Conservation (phyloP, 768 basidiomycete genomes). For the Hydnomerulius pinastri region DNA sequence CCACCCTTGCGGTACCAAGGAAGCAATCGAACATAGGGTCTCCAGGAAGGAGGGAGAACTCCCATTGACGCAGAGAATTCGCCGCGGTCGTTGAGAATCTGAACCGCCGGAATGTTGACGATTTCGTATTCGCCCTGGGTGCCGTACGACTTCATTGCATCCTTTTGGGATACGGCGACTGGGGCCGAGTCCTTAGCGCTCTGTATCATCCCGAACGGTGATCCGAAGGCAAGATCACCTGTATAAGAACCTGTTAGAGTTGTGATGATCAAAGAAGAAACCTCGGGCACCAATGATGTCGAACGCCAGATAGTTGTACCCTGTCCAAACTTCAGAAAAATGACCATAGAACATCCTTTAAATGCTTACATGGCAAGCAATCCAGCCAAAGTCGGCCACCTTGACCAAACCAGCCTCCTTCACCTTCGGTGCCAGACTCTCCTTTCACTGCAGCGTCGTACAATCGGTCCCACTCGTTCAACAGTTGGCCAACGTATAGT, state of each 20-base stretch:
- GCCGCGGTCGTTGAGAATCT: constrained; percentile 86
- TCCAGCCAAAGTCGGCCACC: constrained; percentile 73
- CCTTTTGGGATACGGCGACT: constrained; percentile 58
- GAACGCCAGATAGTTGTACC: constrained; percentile 67
- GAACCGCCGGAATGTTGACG: constrained; percentile 71
- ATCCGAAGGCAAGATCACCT: constrained; percentile 80
- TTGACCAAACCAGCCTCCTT: constrained; percentile 58
- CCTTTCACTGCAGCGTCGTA: constrained; percentile 57
- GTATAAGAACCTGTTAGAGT: neutral
- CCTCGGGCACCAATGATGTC: constrained; percentile 65
- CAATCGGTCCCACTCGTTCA: constrained; percentile 77
- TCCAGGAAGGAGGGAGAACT: constrained; percentile 69
- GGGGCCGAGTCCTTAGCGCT: constrained; percentile 72
- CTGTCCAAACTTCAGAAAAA: constrained; percentile 20
- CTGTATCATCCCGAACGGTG: constrained; percentile 86
- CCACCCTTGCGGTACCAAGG: constrained; percentile 79
- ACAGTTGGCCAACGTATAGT: constrained; percentile 55
- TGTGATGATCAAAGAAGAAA: neutral
- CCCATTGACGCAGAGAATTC: constrained; percentile 87
- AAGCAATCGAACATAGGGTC: constrained; percentile 60
- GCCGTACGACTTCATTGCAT: constrained; percentile 59
- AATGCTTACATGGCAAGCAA: constrained; percentile 65
- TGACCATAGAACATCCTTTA: neutral
- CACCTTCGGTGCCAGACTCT: constrained; percentile 59
- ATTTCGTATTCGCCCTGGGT: constrained; percentile 46